These are phyloP conservation scores for Aspergillus aculeatinus DNA, from an alignment of 2,329 filamentous ascomycete species.

Conservation along the genomic window DNA sequence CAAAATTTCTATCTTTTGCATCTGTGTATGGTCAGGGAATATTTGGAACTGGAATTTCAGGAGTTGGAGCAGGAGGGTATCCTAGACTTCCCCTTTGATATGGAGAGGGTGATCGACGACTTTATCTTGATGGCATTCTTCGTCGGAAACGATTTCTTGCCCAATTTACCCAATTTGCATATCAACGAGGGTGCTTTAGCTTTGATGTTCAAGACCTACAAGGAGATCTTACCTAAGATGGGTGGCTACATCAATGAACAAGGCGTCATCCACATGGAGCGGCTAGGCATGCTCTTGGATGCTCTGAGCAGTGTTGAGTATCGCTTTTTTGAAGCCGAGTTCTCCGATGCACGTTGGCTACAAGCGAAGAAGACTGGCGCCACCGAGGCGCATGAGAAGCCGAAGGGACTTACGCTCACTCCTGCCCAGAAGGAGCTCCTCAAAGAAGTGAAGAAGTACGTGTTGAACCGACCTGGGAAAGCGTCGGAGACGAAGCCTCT, in stretches of 20 bases:
- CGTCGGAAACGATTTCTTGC: conserved; percentile 97
- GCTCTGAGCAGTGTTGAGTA: conserved; percentile 87
- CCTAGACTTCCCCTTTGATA: conserved; percentile 78
- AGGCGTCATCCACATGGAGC: conserved; percentile 83
- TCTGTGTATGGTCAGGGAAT: conserved; percentile 95
- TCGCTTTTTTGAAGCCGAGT: conserved; percentile 88
- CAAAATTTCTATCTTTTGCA: conserved; percentile 99
- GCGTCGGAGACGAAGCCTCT: conserved; percentile 53
- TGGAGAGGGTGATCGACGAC: conserved; percentile 96
- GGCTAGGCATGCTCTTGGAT: conserved; percentile 73
- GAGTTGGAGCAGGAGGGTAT: conserved; percentile 74
- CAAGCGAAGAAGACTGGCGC: conserved; percentile 77
- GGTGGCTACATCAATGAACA: conserved; percentile 96
- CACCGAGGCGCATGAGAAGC: conserved; percentile 56
- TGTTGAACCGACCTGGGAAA: conserved; percentile 65
- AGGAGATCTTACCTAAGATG: conserved; percentile 78
- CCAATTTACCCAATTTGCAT: conserved; percentile 91
- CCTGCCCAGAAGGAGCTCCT: conserved; percentile 79
- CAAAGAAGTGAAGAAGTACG: conserved; percentile 76
- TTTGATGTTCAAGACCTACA: conserved; percentile 97
- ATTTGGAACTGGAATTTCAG: conserved; percentile 94
- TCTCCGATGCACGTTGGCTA: conserved; percentile 87
- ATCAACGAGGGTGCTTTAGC: conserved; percentile 97
- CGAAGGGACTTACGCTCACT: conserved; percentile 69
- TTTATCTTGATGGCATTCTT: conserved; percentile 99